Evolutionary conservation across 805 yeast species (phyloP).

Genomic region (Teunomyces cretensis): DNA sequence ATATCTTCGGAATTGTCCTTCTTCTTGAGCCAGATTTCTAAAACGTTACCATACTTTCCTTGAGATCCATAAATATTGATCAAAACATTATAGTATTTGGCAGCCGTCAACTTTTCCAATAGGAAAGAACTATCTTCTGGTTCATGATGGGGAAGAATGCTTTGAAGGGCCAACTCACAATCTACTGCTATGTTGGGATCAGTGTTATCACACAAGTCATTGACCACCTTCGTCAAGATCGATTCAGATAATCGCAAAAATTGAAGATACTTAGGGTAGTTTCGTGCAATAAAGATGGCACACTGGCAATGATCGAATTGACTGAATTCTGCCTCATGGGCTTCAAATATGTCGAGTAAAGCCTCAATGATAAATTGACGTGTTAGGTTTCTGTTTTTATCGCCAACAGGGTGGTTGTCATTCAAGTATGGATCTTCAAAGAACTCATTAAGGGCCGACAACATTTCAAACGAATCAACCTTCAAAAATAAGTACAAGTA

Average conservation of each 20-base stretch:
- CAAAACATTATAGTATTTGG: conserved; percentile 59
- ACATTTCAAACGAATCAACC: conserved; percentile 55
- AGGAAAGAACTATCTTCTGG: conserved; percentile 54
- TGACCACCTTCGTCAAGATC: conserved; percentile 47
- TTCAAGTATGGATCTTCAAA: conserved; percentile 79
- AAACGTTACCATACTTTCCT: conserved; percentile 49
- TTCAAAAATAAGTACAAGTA: conserved; percentile 59
- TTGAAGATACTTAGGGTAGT: conserved; percentile 82
- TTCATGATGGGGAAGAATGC: conserved; percentile 64
- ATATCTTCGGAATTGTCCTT: conserved; percentile 8
- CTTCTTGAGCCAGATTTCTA: conserved; percentile 50
- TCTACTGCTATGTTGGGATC: conserved; percentile 45
- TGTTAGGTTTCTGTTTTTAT: conserved; percentile 39
- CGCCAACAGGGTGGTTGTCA: conserved; percentile 45
- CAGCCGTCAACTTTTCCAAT: conserved; percentile 50
- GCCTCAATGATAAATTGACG: conserved; percentile 81
- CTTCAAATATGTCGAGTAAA: conserved; percentile 56
- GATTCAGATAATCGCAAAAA: conserved; percentile 72
- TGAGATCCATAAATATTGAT: conserved; percentile 56
- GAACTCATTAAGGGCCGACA: conserved; percentile 73
- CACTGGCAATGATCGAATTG: conserved; percentile 34
- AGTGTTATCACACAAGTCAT: conserved; percentile 46
- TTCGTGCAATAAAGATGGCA: conserved; percentile 74
- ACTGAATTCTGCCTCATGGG: conserved; percentile 21
- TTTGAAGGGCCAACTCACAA: conserved; percentile 74